Evolutionary conservation across 2,329 filamentous ascomycete species (phyloP), one percentile per base, ranked within the genome.

Genomic region (Aureobasidium sp.): DNA sequence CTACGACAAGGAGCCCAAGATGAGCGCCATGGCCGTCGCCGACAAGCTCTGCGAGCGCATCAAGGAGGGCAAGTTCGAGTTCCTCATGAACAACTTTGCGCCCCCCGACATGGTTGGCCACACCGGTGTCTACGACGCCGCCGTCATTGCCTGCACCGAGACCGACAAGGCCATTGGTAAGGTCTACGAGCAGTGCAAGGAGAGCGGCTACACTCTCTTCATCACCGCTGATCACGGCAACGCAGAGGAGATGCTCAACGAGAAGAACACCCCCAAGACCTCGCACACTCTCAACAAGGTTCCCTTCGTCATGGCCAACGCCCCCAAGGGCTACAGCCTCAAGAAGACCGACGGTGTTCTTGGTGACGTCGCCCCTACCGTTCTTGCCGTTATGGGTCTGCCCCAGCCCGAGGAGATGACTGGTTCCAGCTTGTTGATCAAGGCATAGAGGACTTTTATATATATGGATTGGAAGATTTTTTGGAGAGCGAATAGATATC

Each of bases 41-140:
- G 83, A 95, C 71, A 93, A 96, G 80, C 88, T 96, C 63, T 85
- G 81, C 75, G 94, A 97, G 82, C 87, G 92, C 63, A 87, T 99
- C 67, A 84, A 76, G 30, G 90, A 95, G 76, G 85, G 88, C 72
- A 86, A 89, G 73, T 97, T 92, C 78, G 91, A 94, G 72, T 97
- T 99, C 73, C 82, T 99, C 76, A 99, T 99, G 94, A 97, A 97
- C 86, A 99, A 99, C 86, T 97, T 99, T 77, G 94, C 94, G 45
- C 94, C 94, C 45, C 94, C 94, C 21, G 94, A 99, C 79, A 99
- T 99, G 94, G 94, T 99, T 67, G 94, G 94, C 68, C 94, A 99
- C 81, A 99, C 94, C 11, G 94, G 94, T 73, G 91, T 96, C 64
- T 97, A 97, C 78, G 88, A 97, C 70, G 93, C 94, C 34, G 94